Evolutionary conservation across 768 basidiomycete genomes (phyloP).

Genomic region (Suillus discolor): DNA sequence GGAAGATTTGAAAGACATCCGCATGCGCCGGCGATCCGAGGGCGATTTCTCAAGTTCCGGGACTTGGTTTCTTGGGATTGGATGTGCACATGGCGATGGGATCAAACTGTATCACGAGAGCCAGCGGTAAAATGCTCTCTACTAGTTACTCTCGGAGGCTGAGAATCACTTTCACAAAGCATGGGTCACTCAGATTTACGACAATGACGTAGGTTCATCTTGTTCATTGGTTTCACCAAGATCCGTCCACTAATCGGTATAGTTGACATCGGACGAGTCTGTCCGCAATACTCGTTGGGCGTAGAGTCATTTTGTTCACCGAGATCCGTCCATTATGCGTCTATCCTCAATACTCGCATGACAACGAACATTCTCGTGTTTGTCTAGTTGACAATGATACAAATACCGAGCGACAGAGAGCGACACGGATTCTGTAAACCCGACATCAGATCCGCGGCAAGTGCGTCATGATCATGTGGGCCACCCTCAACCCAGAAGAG

Average conservation of each 20-base stretch:
- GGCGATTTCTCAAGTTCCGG: constrained; percentile 13
- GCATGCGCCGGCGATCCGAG: constrained; percentile 7
- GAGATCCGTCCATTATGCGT: no score
- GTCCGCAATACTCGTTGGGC: not conserved
- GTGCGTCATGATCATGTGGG: not conserved
- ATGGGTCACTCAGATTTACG: not conserved
- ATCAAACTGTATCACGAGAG: constrained; percentile 14
- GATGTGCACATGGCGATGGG: constrained; percentile 24
- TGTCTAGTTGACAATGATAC: not conserved
- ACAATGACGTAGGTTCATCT: not conserved
- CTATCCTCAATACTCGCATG: not conserved
- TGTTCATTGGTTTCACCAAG: not conserved
- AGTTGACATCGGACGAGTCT: not conserved
- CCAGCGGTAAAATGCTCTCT: constrained; percentile 5
- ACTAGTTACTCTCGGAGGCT: not conserved
- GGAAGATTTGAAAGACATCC: constrained; percentile 21
- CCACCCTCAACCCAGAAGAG: not conserved
- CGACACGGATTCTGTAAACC: not conserved
- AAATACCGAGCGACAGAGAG: not conserved
- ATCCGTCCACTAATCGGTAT: not conserved
- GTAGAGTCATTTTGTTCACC: no score
- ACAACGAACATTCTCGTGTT: not conserved
- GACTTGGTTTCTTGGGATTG: constrained; percentile 13
- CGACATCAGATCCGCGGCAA: not conserved
- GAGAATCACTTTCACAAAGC: not conserved